A percentile compares a stretch with the other conserved stretches of the same genome.
Conservation (phyloP, 257 asterid genomes). For the Orobanche coerulescens region DNA sequence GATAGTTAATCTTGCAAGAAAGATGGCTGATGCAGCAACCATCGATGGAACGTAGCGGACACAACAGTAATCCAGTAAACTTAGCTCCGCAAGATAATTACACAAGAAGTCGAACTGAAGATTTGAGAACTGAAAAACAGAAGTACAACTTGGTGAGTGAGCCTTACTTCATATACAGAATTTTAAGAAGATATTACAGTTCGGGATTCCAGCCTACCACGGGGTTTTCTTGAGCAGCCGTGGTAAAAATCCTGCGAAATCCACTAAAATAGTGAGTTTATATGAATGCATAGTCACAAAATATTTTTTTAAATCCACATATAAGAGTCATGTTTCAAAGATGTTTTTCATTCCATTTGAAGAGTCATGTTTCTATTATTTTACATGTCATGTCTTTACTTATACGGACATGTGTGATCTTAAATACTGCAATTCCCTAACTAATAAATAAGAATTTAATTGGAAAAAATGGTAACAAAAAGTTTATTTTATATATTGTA, state of each 20-base stretch:
- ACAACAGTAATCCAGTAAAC: conserved; percentile 61
- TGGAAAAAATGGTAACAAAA: too few relatives aligned
- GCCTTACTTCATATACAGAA: conserved; percentile 1
- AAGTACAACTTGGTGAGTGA: conserved; percentile 17
- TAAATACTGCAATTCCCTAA: too few relatives aligned
- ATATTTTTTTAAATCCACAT: too few relatives aligned
- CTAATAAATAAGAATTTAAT: too few relatives aligned
- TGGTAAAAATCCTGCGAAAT: conserved; percentile 54
- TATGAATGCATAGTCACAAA: not conserved
- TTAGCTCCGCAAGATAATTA: conserved; percentile 67
- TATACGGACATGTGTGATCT: too few relatives aligned
- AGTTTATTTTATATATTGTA: too few relatives aligned
- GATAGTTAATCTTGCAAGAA: conserved; percentile 55
- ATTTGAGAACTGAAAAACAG: conserved; percentile 38
- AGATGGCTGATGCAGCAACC: conserved; percentile 78
- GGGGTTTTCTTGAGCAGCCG: conserved; percentile 47
- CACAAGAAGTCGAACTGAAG: conserved; percentile 52
- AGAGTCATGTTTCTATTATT: too few relatives aligned
- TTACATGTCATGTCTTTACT: too few relatives aligned
- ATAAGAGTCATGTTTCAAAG: too few relatives aligned
- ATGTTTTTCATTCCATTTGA: too few relatives aligned
- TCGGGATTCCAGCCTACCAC: conserved; percentile 30
- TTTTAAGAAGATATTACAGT: conserved; percentile 1
- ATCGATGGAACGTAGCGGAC: conserved; percentile 62
- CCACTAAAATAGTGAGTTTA: conserved; percentile 15